Evolutionary conservation across 2,329 filamentous ascomycete genomes (phyloP).

Genomic region (Cercospora zeae-maydis): DNA sequence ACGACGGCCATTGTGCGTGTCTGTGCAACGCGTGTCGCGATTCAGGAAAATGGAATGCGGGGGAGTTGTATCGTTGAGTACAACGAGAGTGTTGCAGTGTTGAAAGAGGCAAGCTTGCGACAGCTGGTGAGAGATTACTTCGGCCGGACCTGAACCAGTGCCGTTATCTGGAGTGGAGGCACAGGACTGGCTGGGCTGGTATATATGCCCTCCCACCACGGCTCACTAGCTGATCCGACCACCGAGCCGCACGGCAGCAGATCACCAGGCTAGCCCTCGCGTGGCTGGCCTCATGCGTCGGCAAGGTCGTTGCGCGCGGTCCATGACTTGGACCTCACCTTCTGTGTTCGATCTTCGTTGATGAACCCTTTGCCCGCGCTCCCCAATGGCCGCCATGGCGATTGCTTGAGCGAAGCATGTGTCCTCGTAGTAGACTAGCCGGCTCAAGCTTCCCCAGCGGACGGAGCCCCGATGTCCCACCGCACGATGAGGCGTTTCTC

Average conservation of each 20-base stretch:
- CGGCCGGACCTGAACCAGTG: not conserved
- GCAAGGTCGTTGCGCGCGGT: not conserved
- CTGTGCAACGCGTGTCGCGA: not conserved
- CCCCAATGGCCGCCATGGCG: not conserved
- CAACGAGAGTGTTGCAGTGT: slow-evolving; percentile 11
- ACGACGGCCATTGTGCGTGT: slow-evolving; percentile 33
- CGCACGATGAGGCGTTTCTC: not conserved
- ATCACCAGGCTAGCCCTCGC: slow-evolving; percentile 3
- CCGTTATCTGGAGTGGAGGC: slow-evolving; percentile 11
- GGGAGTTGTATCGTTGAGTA: slow-evolving; percentile 22
- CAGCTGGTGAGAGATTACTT: not conserved
- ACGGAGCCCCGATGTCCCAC: not conserved
- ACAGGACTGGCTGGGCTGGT: not conserved
- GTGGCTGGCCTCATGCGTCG: slow-evolving; percentile 6
- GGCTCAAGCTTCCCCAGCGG: not conserved
- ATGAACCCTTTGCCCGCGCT: not conserved
- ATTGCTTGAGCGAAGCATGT: not conserved
- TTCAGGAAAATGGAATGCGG: not conserved
- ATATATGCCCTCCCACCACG: slow-evolving; percentile 4
- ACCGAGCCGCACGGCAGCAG: not conserved
- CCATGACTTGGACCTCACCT: slow-evolving; percentile 3
- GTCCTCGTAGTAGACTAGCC: not conserved
- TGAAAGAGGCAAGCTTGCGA: slow-evolving; percentile 8
- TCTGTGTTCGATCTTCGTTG: not conserved
- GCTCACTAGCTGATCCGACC: not conserved